Percentiles rank a stretch among this genome's conserved stretches.
Conservation (phyloP, 2,329 filamentous ascomycete species). For the Fusarium sp. region DNA sequence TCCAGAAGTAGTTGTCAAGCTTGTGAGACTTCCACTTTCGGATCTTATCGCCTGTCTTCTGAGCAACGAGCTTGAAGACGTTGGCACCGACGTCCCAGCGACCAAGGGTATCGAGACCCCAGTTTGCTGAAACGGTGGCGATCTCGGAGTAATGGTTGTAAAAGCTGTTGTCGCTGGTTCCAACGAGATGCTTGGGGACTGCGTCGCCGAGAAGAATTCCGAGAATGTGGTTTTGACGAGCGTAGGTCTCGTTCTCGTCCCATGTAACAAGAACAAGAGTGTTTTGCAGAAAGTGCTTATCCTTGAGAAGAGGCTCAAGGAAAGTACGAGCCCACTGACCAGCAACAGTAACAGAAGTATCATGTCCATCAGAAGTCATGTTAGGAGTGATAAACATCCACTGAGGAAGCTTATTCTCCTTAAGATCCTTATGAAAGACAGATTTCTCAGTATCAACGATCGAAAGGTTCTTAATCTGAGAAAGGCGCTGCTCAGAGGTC, state of each 20-base stretch:
- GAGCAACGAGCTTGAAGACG: constrained; percentile 71
- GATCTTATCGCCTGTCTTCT: constrained; percentile 67
- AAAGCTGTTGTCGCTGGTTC: constrained; percentile 75
- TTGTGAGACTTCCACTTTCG: constrained; percentile 52
- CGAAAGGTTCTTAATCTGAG: constrained; percentile 78
- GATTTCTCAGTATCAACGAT: constrained; percentile 56
- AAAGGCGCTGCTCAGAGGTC: constrained; percentile 67
- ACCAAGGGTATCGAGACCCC: constrained; percentile 75
- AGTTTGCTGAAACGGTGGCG: constrained; percentile 76
- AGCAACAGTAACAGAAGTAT: constrained; percentile 75
- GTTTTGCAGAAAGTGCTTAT: constrained; percentile 78
- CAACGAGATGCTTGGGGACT: constrained; percentile 72
- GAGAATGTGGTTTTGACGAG: constrained; percentile 74
- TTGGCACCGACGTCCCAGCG: constrained; percentile 80
- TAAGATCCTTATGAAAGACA: constrained; percentile 75
- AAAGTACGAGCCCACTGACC: constrained; percentile 76
- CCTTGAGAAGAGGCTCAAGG: constrained; percentile 75
- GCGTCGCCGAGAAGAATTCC: constrained; percentile 79
- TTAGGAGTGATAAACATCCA: constrained; percentile 79
- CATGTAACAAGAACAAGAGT: constrained; percentile 83
- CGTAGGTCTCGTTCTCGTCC: constrained; percentile 81
- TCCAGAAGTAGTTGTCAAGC: constrained; percentile 61
- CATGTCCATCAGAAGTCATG: constrained; percentile 82
- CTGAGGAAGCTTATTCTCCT: constrained; percentile 73
- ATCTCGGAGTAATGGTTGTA: constrained; percentile 80